A percentile compares a stretch with the other conserved stretches of the same genome.
phyloP scores from a whole-genome alignment of 805 yeast species.

The Cyberlindnera japonica region DNA sequence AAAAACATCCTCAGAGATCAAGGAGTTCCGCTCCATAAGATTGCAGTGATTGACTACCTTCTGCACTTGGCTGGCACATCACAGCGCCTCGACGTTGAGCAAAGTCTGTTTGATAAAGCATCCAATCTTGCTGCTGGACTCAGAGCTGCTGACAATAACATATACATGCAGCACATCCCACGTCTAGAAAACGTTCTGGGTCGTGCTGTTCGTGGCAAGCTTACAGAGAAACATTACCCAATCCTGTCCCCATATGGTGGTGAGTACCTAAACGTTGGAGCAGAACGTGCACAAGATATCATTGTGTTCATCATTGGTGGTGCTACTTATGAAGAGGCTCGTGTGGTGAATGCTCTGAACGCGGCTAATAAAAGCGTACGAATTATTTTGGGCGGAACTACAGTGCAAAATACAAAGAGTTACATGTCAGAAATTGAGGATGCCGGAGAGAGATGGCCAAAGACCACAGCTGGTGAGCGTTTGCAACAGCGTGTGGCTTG shows the following conservation, averaged over 20 bases:
- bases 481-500: constrained; percentile 11
- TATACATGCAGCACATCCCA: constrained; percentile 91
- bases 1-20: constrained; percentile 36
- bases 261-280: constrained; percentile 18
- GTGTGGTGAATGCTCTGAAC: constrained; percentile 72
- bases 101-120: constrained; percentile 28
- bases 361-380: constrained; percentile 51
- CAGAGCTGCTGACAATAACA: constrained; percentile 47
- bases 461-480: constrained; percentile 11
- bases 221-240: constrained; percentile 38
- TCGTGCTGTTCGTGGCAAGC: constrained; percentile 34
- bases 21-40: constrained; percentile 28
- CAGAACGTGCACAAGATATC: constrained; percentile 55
- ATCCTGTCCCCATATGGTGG: constrained; percentile 35
- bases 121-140: constrained; percentile 32
- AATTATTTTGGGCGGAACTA: constrained; percentile 78
- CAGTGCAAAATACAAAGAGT: constrained; percentile 44
- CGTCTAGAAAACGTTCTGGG: constrained; percentile 45
- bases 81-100: constrained; percentile 39
- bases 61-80: constrained; percentile 41
- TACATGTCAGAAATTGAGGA: constrained; percentile 33
- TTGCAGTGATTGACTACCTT: constrained; percentile 35
- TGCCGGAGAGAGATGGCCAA: constrained; percentile 37
- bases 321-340: constrained; percentile 86
- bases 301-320: constrained; percentile 81